phyloP scores from a whole-genome alignment of 495 filamentous ascomycete species.

The Penicillium soppii region DNA sequence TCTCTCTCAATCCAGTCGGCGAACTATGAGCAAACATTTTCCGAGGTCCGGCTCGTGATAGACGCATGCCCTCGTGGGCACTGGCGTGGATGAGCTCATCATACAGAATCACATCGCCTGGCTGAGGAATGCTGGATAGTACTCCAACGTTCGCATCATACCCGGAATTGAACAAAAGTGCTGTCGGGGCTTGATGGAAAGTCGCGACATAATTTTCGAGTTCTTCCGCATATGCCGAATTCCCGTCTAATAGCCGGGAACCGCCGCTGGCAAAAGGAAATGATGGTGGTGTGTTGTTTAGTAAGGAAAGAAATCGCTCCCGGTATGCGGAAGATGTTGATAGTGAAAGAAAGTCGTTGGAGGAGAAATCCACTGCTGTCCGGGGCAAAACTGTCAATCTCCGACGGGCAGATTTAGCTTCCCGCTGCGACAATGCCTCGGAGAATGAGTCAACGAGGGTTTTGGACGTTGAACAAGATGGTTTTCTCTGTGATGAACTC shows the following conservation, averaged over 20 bases:
- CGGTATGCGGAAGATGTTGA: constrained; percentile 35
- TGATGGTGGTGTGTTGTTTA: constrained; percentile 29
- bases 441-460: constrained; percentile 38
- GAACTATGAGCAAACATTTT: constrained; percentile 64
- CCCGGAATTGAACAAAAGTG: constrained; percentile 74
- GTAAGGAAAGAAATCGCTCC: constrained; percentile 27
- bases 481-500: neutral
- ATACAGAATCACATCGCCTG: constrained; percentile 67
- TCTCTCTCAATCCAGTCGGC: constrained; percentile 37
- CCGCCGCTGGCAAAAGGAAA: constrained; percentile 44
- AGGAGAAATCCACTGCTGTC: constrained; percentile 43
- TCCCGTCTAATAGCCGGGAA: constrained; percentile 58
- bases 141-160: constrained; percentile 76
- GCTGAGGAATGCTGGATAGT: constrained; percentile 64
- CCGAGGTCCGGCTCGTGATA: constrained; percentile 52
- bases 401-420: constrained; percentile 46
- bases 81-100: constrained; percentile 79
- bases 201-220: constrained; percentile 63
- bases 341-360: constrained; percentile 49
- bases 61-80: constrained; percentile 74
- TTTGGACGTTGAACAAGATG: constrained; percentile 5
- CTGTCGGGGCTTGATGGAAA: constrained; percentile 64
- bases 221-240: constrained; percentile 60
- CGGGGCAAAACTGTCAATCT: constrained; percentile 36
- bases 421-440: constrained; percentile 37